A percentile compares a stretch with the other conserved stretches of the same genome.
Conservation (phyloP, 2,329 filamentous ascomycete genomes). For the Geoglossum cookeanum region DNA sequence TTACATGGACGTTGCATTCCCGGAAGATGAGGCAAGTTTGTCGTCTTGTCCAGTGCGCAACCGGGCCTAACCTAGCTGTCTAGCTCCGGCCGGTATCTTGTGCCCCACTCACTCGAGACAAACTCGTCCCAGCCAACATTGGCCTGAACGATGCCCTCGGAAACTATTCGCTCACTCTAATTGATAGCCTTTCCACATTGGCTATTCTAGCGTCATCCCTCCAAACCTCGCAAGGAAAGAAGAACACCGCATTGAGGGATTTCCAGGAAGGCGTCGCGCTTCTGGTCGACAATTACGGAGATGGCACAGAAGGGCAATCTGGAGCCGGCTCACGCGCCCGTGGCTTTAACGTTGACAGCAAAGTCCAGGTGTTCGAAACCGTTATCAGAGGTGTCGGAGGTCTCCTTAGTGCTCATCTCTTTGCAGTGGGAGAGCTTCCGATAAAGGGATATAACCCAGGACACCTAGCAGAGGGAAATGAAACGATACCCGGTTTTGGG, state of each 20-base stretch:
- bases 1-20: conserved; percentile 86
- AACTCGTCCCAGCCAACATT: conserved; percentile 56
- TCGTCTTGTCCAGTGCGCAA: neutral
- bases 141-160: conserved; percentile 90
- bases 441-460: conserved; percentile 55
- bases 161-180: conserved; percentile 89
- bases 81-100: conserved; percentile 75
- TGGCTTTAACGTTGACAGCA: conserved; percentile 90
- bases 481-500: neutral
- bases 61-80: neutral
- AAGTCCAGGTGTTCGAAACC: conserved; percentile 96
- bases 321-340: conserved; percentile 53
- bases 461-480: neutral
- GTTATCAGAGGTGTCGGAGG: conserved; percentile 88
- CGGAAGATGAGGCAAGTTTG: conserved; percentile 63
- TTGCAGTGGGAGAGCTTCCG: conserved; percentile 76
- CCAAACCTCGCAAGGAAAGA: conserved; percentile 31
- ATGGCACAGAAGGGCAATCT: conserved; percentile 49
- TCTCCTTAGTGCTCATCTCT: conserved; percentile 78
- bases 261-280: conserved; percentile 67
- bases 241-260: conserved; percentile 38
- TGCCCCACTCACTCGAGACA: conserved; percentile 65
- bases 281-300: conserved; percentile 69
- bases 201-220: conserved; percentile 74
- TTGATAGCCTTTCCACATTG: conserved; percentile 86